Conservation (phyloP, 371 early-diverging fungal species). For the Syncephalastrum monosporum region DNA sequence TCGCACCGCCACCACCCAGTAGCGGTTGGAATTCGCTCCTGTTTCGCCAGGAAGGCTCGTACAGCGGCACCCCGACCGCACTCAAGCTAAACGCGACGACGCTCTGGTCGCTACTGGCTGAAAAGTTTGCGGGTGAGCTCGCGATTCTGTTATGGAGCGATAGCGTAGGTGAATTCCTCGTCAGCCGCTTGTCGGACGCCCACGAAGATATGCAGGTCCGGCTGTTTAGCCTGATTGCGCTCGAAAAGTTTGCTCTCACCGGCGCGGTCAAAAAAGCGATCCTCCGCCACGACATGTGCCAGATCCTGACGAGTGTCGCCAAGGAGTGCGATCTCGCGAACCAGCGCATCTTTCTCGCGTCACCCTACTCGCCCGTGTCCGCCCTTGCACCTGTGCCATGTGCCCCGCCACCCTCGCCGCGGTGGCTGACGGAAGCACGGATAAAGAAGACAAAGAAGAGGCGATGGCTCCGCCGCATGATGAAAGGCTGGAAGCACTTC, state of each 20-base stretch:
- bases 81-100: slow-evolving; percentile 37
- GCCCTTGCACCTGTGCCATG: slow-evolving; percentile 1
- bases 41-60: background rate
- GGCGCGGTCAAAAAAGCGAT: slow-evolving; percentile 33
- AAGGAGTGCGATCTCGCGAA: slow-evolving; percentile 38
- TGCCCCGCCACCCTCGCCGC: slow-evolving; percentile 1
- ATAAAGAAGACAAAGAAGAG: slow-evolving; percentile 4
- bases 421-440: background rate
- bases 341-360: slow-evolving; percentile 18
- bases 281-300: slow-evolving; percentile 25
- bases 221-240: slow-evolving; percentile 36
- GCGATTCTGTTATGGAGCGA: slow-evolving; percentile 32
- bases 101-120: slow-evolving; percentile 43
- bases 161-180: slow-evolving; percentile 33
- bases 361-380: slow-evolving; percentile 9
- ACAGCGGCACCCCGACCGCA: background rate
- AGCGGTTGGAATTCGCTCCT: slow-evolving; percentile 2
- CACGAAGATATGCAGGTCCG: slow-evolving; percentile 36
- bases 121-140: slow-evolving; percentile 48
- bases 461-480: background rate
- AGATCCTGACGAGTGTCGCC: slow-evolving; percentile 19
- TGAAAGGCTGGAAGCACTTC: too few relatives aligned
- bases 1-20: slow-evolving; percentile 10
- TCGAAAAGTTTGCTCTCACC: slow-evolving; percentile 50
- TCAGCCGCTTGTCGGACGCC: slow-evolving; percentile 25